Evolutionary conservation across 164 flowering plant species (phyloP).

Genomic region (Buxus sempervirens): DNA sequence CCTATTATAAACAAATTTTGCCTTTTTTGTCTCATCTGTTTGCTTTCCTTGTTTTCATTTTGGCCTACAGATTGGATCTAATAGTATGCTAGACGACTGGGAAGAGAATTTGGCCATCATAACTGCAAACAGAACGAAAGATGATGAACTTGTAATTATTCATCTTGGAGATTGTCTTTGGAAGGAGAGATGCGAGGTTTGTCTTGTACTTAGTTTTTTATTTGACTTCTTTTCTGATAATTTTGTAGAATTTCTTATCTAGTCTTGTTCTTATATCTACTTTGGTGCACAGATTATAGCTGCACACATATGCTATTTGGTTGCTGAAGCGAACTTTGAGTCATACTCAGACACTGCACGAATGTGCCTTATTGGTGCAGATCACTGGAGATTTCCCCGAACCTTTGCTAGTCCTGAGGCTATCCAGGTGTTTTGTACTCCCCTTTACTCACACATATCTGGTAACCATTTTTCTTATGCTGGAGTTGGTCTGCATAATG

Average conservation of each 20-base stretch:
- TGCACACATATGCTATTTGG: slow-evolving; percentile 93
- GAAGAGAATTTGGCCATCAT: slow-evolving; percentile 85
- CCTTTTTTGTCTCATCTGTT: not conserved
- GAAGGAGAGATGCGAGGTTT: slow-evolving; percentile 85
- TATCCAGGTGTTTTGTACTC: slow-evolving; percentile 66
- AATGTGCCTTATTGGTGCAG: slow-evolving; percentile 90
- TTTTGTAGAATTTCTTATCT: not conserved
- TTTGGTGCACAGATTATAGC: slow-evolving; percentile 55
- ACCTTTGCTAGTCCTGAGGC: slow-evolving; percentile 96
- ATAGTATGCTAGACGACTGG: slow-evolving; percentile 82
- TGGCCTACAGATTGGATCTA: slow-evolving; percentile 42
- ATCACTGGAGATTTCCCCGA: slow-evolving; percentile 92
- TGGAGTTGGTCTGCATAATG: not conserved
- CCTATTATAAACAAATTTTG: too few species aligned
- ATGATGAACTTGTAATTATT: slow-evolving; percentile 81
- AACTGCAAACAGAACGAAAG: slow-evolving; percentile 84
- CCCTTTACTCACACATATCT: not conserved
- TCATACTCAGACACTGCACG: slow-evolving; percentile 86
- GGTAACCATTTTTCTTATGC: not conserved
- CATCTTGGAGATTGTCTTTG: slow-evolving; percentile 92
- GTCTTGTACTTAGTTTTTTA: slow-evolving; percentile 2
- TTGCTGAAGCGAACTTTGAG: slow-evolving; percentile 94
- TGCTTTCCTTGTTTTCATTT: not conserved
- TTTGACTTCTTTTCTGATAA: not conserved
- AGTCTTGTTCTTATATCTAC: slow-evolving; percentile 12